These are phyloP conservation scores for Zhuliangozyma blackwelliae DNA, from an alignment of 1,139 yeast species.

Conservation along the genomic window DNA sequence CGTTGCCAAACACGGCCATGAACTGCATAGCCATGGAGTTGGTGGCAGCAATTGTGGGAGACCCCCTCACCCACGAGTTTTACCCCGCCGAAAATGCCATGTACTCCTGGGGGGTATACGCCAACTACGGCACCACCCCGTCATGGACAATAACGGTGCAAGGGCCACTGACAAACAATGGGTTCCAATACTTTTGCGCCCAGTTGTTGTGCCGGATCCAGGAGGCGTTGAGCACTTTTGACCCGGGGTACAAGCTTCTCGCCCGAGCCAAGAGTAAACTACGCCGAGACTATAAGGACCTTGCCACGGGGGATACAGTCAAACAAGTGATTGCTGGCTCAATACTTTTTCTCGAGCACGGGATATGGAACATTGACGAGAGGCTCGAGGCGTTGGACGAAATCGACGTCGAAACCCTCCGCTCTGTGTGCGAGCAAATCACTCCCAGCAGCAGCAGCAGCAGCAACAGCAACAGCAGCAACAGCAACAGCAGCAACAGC, in stretches of 20 bases:
- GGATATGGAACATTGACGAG: conserved; percentile 47
- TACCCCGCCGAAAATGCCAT: conserved; percentile 51
- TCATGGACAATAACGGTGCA: conserved; percentile 45
- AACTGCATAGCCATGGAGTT: conserved; percentile 46
- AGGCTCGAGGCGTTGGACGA: conserved; percentile 37
- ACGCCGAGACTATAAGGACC: conserved; percentile 37
- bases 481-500: too few relatives aligned
- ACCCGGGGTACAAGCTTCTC: conserved; percentile 25
- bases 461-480: too few relatives aligned
- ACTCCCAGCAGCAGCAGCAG: too few relatives aligned
- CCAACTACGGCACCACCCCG: conserved; percentile 48
- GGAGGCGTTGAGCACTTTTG: conserved; percentile 3
- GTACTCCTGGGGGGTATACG: conserved; percentile 50
- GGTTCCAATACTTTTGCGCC: conserved; percentile 22
- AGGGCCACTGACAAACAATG: conserved; percentile 37
- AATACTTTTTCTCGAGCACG: conserved; percentile 48
- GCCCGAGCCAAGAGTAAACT: conserved; percentile 41
- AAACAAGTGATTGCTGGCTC: conserved; percentile 44
- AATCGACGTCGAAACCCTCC: conserved; percentile 11
- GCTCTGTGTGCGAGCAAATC: too few relatives aligned
- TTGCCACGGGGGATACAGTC: conserved; percentile 36
- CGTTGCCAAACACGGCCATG: conserved; percentile 21
- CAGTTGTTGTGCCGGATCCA: conserved; percentile 4
- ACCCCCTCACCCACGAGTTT: conserved; percentile 30
- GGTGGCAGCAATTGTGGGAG: conserved; percentile 42